Base-by-base conservation (phyloP, 495 filamentous ascomycete genomes). In the Xylaria scruposa region DNA sequence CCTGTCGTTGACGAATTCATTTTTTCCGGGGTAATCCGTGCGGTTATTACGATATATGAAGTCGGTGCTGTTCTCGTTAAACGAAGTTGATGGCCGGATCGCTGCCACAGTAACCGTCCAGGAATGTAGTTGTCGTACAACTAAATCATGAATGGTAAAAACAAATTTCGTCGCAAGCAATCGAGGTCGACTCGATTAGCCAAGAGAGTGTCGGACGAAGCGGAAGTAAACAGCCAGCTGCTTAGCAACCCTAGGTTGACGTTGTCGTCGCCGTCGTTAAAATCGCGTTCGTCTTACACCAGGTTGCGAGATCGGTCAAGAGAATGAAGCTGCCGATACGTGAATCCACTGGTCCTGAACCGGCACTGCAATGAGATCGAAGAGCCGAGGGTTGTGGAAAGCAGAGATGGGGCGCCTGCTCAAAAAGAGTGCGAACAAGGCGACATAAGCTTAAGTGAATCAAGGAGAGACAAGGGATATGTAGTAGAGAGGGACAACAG, bases 131-230 rank as follows among this genome's bases (percentile, higher is more conserved):
- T 63, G 47, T 29, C 44, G 38, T 56, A 46, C 26, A 38, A 17
- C 33, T 56, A 19, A 33, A 63, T 68, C 59, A 38, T 64, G 5
- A 70, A 56, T 26, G 36, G 42, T 31, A 21, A 53, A 63, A 19
- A 40, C 13, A 24, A 42, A 54, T 63, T 70, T 74, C 40, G 54
- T 40, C 29, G 51, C 49, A 51, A 69, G 26, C 24, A 67, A 58
- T 65, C 70, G 71, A 77, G 77, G 36, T 79, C 77, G 77, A 79
- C 77, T 76, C 72, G 68, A 71, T 24, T 58, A 49, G 61, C 72
- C 70, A 61, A 61, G 75, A 73, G 59, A 70, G 53, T 64, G 68
- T 70, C 49, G 44, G 54, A 70, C 24, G 71, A 73, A 73, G 59
- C 59, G 61, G 36, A 68, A 69, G 63, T 64, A 31, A 72, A 77